Evolutionary conservation across 768 basidiomycete genomes (phyloP).

Genomic region (Lactarius vividus): DNA sequence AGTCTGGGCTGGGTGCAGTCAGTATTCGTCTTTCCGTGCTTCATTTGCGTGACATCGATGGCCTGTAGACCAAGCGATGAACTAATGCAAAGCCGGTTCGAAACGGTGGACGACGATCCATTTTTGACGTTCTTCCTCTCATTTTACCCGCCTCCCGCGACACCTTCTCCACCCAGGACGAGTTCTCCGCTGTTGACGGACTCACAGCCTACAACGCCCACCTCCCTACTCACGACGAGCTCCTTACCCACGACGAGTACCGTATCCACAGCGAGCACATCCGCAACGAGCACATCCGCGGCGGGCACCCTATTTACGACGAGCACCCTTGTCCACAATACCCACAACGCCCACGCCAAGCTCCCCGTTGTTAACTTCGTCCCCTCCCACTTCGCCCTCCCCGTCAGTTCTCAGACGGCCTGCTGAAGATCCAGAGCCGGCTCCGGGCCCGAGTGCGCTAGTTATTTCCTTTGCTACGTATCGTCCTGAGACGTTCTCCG

Average conservation of each 20-base stretch:
- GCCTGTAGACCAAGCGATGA: conserved; percentile 10
- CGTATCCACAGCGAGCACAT: background rate
- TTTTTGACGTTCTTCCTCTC: conserved; percentile 17
- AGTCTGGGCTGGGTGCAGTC: conserved; percentile 1
- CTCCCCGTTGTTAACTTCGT: background rate
- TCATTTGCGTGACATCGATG: background rate
- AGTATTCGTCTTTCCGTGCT: background rate
- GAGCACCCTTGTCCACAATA: background rate
- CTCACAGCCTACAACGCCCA: background rate
- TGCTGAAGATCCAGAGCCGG: background rate
- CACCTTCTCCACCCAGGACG: background rate
- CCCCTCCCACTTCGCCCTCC: background rate
- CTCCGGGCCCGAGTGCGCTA: background rate
- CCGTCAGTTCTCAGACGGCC: background rate
- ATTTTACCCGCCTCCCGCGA: conserved; percentile 8
- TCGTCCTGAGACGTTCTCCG: background rate
- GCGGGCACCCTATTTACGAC: background rate
- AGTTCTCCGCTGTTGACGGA: background rate
- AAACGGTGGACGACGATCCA: background rate
- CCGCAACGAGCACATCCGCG: background rate
- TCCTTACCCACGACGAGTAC: background rate
- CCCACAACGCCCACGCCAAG: background rate
- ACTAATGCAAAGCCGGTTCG: conserved; percentile 13
- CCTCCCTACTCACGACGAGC: background rate
- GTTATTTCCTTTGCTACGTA: background rate